Base-by-base conservation (phyloP, 164 flowering plant species). In the Berberis thunbergii region DNA sequence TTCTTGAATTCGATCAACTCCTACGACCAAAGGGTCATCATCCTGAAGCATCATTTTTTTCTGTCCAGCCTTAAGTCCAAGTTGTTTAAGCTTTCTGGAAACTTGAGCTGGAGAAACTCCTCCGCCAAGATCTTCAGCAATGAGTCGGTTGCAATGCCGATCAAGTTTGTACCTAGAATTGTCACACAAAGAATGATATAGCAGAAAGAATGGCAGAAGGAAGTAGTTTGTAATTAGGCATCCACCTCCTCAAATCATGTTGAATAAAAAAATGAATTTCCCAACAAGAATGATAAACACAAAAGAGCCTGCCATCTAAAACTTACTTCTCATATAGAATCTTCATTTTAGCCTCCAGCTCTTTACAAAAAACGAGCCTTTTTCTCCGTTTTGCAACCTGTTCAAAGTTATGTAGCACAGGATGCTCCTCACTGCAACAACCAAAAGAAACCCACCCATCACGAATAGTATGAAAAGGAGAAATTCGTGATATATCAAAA, bases 61-160 rank as follows among this genome's bases (percentile, higher is more conserved):
- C 62, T 64, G 76, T 69, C 86, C 78, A 74, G 72, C 72, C 56
- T 2, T 65, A 40, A 95, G 71, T 46, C 97, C 97, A 70, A 91
- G 91, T 69, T 89, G 88, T 80, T 80, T 89, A 39, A 91, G 88
- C 70, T 86, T 91, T 26, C 77, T 84, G 6, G 97, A 76, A 64
- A 89, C 73, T 78, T 86, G 92, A 12, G 79, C 78, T 54, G 97
- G 75, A 41, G 94, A 80, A 64, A 86, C 74, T 52, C 59, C 68
- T 53, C 76, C 80, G 60, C 75, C 83, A 54, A 77, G 69, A 72
- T 79, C 92, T 67, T 75, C 84, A 53, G 97, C 96, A 77, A 95
- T 95, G 84, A 89, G 76, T 73, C 74, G 72, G 72, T 83, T 85
- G 80, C 97, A 95, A 72, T 78, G 84, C 69, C 75, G 81, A 54